Base-by-base conservation (phyloP, 2,329 filamentous ascomycete genomes). In the Penicillium sp. region DNA sequence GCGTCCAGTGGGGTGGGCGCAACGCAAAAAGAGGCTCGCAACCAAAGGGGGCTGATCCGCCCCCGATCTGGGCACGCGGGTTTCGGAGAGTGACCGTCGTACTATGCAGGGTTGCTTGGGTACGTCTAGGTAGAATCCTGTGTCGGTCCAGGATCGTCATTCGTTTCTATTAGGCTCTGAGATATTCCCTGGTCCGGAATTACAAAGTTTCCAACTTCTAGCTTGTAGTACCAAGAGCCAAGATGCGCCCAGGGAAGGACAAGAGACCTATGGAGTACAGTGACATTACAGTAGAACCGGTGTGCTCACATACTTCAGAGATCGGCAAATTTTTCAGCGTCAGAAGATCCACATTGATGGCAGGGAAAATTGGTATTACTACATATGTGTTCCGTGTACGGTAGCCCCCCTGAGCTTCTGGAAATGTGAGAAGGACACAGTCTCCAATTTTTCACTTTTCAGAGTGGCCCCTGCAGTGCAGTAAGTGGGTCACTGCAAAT, bases 251-350 rank as follows among this genome's bases (percentile, higher is more conserved):
- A 6, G 12, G 36, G 36, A 6, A 12, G 16, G 36, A 21, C 18
- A 21, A 18, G 28, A 29, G 28, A 7, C 34, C 34, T 10, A 18
- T 16, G 34, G 16, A 23, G 18, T 21, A 39, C 36, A 23, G 41
- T 43, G 41, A 49, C 29, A 38, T 39, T 15, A 49, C 29, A 38
- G 31, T 15, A 18, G 26, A 45, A 36, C 47, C 49, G 53, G 58
- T 55, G 57, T 10, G 23, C 42, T 51, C 50, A 52, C 56, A 56
- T 59, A 53, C 56, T 53, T 36, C 34, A 42, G 50, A 50, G 58
- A 62, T 62, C 60, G 60, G 57, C 60, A 57, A 28, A 52, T 53
- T 51, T 34, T 43, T 4, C n/a, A 48, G 56, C 59, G 58, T 61
- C 58, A 56, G 48, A 10, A 42, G 41, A 42, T 28, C 41, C 41